Conservation (phyloP, 441 rosid species). For the Pelargonium australe region DNA sequence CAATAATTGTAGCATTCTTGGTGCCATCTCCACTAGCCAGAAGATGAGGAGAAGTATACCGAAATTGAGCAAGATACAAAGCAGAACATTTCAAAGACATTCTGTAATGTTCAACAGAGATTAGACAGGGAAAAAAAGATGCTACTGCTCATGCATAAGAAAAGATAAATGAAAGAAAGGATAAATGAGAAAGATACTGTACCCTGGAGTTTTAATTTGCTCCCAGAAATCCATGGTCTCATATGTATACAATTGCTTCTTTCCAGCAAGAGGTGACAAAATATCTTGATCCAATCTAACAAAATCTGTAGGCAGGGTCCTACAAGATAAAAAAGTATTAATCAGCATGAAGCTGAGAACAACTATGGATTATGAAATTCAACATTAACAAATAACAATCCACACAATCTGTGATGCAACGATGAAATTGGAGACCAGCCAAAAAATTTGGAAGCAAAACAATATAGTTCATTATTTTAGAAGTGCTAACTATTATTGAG, state of each 20-base stretch:
- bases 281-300: slow-evolving; percentile 84
- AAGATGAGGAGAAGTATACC: slow-evolving; percentile 43
- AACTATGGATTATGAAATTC: slow-evolving; percentile 9
- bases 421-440: background rate
- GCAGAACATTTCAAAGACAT: slow-evolving; percentile 69
- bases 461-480: slow-evolving; percentile 1
- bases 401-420: background rate
- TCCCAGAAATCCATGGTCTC: slow-evolving; percentile 78
- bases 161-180: background rate
- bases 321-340: slow-evolving; percentile 25
- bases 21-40: slow-evolving; percentile 53
- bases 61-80: slow-evolving; percentile 61
- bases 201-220: slow-evolving; percentile 85
- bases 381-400: background rate
- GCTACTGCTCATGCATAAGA: background rate
- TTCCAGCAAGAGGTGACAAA: slow-evolving; percentile 80
- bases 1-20: slow-evolving; percentile 40
- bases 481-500: slow-evolving; percentile 5
- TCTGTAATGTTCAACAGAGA: slow-evolving; percentile 29
- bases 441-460: slow-evolving; percentile 3
- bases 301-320: slow-evolving; percentile 56
- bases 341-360: slow-evolving; percentile 14
- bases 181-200: background rate
- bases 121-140: slow-evolving; percentile 5
- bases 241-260: slow-evolving; percentile 64